Evolutionary conservation across 371 early-diverging fungal genomes (phyloP).

Genomic region (Haplosporangium sp.): DNA sequence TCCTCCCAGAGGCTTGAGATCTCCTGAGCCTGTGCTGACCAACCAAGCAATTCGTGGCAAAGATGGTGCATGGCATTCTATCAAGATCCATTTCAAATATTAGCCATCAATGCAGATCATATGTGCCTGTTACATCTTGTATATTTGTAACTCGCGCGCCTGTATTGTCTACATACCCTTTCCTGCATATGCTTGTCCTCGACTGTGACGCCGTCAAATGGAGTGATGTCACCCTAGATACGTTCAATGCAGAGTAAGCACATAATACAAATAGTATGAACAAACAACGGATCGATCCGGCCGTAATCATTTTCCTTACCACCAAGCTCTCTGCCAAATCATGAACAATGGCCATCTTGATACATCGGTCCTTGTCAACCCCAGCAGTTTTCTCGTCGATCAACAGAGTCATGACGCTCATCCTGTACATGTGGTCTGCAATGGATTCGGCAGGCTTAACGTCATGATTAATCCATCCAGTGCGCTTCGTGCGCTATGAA

Average conservation of each 20-base stretch:
- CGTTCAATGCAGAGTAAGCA: neutral
- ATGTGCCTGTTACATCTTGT: constrained; percentile 3
- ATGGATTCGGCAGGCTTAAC: constrained; percentile 85
- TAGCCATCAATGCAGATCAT: neutral
- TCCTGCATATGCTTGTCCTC: constrained; percentile 83
- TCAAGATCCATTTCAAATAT: neutral
- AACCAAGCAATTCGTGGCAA: constrained; percentile 64
- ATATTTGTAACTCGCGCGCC: constrained; percentile 6
- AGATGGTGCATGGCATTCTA: constrained; percentile 80
- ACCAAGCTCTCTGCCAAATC: constrained; percentile 93
- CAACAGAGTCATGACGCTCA: constrained; percentile 88
- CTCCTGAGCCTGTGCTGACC: constrained; percentile 70
- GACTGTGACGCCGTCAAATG: constrained; percentile 80
- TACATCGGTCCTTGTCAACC: constrained; percentile 72
- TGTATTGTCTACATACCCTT: constrained; percentile 57
- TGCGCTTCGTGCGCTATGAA: constrained; percentile 85
- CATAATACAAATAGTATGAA: neutral
- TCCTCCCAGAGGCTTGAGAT: constrained; percentile 87
- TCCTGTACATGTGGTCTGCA: constrained; percentile 95
- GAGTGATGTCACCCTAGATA: constrained; percentile 90
- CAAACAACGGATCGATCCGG: neutral
- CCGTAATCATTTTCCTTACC: constrained; percentile 49
- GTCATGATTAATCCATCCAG: constrained; percentile 87
- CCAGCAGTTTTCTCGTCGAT: constrained; percentile 75
- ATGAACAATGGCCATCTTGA: constrained; percentile 93